Evolutionary conservation across 805 yeast genomes (phyloP), one percentile per base, ranked within the genome.

Genomic region (Barnettozyma sucrosica): DNA sequence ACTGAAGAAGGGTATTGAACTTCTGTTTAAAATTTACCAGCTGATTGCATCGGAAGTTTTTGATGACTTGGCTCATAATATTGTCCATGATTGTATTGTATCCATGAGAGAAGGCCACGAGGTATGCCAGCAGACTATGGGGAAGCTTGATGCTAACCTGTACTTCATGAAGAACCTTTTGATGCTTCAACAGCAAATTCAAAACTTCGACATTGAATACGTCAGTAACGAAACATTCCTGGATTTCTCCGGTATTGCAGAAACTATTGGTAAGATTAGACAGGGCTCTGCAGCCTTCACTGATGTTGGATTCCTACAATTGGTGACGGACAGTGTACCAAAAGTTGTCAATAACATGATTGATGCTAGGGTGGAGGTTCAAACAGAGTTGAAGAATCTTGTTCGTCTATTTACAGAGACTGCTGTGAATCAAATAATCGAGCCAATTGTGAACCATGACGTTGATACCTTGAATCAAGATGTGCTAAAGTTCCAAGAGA

Each of bases 61-160:
- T 66, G 96, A 89, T 62, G 96, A 88, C 59, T 67, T 90, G 53
- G 96, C 97, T 0, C 96, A 89, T 62, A 80, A 85, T 48, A 81
- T 89, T 45, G 85, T 92, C 4, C 96, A 87, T 60, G 76, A 84
- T 39, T 83, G 93, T 56, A 76, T 89, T 33, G 58, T 67, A 14
- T 79, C 93, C 7, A 65, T 89, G 55, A 75, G 76, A 47, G 65
- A 68, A 14, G 83, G 85, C 11, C 75, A 75, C 53, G 66, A 70
- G 4, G 56, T 77, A 21, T 72, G 79, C 7, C 55, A 63, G 32
- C 55, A 69, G 7, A 66, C 73, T 54, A 65, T 76, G 24, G 86
- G 88, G 0, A 56, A 69, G 3, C 50, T 71, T 10, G 90, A 83
- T 55, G 72, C 85, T 0, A 78, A 79, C 45, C 66, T 90, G 24